phyloP scores from a whole-genome alignment of 495 filamentous ascomycete species.

The Penicillium desertorum region DNA sequence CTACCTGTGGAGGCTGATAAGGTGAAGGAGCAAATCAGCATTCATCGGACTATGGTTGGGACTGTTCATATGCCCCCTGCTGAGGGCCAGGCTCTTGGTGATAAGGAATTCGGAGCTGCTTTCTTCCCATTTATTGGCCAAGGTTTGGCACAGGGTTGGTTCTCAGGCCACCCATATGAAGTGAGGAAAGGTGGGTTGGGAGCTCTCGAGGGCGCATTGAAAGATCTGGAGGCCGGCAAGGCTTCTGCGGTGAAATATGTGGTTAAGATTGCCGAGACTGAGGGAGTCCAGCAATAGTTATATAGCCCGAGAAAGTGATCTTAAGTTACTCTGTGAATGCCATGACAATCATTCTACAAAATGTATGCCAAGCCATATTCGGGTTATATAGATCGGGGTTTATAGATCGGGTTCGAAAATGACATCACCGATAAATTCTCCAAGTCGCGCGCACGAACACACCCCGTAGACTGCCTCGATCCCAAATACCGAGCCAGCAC shows the following conservation, averaged over 20 bases:
- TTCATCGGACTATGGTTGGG: conserved; percentile 18
- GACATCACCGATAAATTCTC: conserved; percentile 11
- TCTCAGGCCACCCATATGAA: conserved; percentile 59
- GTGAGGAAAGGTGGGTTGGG: conserved; percentile 60
- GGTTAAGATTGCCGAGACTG: conserved; percentile 64
- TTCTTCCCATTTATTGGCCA: conserved; percentile 54
- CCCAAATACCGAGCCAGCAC: conserved; percentile 37
- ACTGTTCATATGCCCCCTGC: conserved; percentile 17
- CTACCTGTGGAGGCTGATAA: conserved; percentile 35
- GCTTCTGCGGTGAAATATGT: conserved; percentile 70
- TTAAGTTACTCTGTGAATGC: background rate
- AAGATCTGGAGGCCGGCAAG: conserved; percentile 61
- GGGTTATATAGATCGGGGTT: conserved; percentile 6
- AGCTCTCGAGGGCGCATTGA: conserved; percentile 56
- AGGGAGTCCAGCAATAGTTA: conserved; percentile 18
- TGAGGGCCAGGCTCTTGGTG: conserved; percentile 18
- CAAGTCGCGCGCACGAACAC: background rate
- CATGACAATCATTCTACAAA: background rate
- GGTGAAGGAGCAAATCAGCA: conserved; percentile 26
- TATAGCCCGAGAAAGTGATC: background rate
- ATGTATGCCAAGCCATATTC: conserved; percentile 3
- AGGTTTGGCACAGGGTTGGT: conserved; percentile 59
- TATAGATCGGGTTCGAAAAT: conserved; percentile 5
- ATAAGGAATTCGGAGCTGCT: conserved; percentile 58
- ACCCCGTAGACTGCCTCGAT: too few relatives aligned